Evolutionary conservation across 2,329 filamentous ascomycete species (phyloP).

Genomic region (Macrophomina pseudophaseolina): DNA sequence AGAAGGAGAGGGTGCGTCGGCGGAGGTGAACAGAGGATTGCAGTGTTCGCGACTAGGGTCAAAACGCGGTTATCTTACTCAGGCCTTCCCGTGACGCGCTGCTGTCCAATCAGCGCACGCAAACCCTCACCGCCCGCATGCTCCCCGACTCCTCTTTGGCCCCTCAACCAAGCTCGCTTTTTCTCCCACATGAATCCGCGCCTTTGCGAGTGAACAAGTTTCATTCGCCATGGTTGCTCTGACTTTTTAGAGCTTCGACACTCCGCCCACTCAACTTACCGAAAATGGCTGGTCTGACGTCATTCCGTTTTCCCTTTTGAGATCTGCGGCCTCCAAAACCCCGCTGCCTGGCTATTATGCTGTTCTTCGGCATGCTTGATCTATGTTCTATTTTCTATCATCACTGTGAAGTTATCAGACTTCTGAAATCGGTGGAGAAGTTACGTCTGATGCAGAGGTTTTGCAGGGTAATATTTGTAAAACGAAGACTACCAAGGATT

Average conservation of each 20-base stretch:
- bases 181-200: neutral
- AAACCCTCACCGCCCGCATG: slow-evolving; percentile 15
- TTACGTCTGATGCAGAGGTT: neutral
- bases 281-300: slow-evolving; percentile 11
- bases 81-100: slow-evolving; percentile 24
- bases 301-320: slow-evolving; percentile 17
- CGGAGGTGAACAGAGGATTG: slow-evolving; percentile 22
- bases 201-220: neutral
- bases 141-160: slow-evolving; percentile 1
- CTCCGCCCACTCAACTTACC: neutral
- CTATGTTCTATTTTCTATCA: too few species aligned
- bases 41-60: slow-evolving; percentile 22
- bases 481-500: neutral
- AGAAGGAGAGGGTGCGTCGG: slow-evolving; percentile 22
- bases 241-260: neutral
- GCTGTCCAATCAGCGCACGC: neutral
- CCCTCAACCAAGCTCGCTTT: slow-evolving; percentile 23
- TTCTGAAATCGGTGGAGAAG: neutral
- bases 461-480: neutral
- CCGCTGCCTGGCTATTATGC: neutral
- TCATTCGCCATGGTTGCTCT: neutral
- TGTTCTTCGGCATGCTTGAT: neutral
- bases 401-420: neutral
- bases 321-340: neutral
- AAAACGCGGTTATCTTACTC: slow-evolving; percentile 19